phyloP scores from a whole-genome alignment of 306 rosid species.

The Quercus glauca region DNA sequence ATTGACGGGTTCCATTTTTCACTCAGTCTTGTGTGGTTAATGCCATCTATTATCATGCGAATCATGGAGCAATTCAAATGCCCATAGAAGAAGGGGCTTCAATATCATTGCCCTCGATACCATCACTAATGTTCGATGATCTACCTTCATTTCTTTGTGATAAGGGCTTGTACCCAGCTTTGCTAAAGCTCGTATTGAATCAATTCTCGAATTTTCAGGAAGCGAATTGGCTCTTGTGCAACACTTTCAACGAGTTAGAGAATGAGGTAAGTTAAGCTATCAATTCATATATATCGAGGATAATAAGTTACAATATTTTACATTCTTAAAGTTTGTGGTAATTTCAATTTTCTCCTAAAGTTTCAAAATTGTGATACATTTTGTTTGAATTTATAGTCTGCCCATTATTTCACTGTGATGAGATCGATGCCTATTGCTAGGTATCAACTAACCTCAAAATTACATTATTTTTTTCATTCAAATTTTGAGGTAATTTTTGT shows the following conservation, averaged over 20 bases:
- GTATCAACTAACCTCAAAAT: too few species aligned
- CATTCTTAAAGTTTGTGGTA: too few species aligned
- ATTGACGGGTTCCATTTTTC: slow-evolving; percentile 24
- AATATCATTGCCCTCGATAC: slow-evolving; percentile 9
- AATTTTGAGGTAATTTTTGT: too few species aligned
- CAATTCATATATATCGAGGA: too few species aligned
- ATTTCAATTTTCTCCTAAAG: too few species aligned
- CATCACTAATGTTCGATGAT: background rate
- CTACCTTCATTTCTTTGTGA: background rate
- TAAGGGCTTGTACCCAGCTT: background rate
- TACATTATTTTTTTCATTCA: too few species aligned
- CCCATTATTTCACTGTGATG: too few species aligned
- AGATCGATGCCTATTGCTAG: too few species aligned
- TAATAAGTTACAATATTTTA: too few species aligned
- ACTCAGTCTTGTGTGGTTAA: slow-evolving; percentile 22
- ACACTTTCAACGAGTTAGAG: slow-evolving; percentile 4
- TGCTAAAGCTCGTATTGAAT: background rate
- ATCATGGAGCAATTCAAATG: background rate
- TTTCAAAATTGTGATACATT: too few species aligned
- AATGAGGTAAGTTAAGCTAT: slow-evolving; percentile 1
- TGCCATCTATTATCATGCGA: slow-evolving; percentile 2
- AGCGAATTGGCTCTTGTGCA: slow-evolving; percentile 10
- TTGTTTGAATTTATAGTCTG: too few species aligned
- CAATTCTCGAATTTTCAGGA: slow-evolving; percentile 17
- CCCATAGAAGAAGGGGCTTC: background rate